Base-by-base conservation (phyloP, 1,284 basidiomycete species). In the Melampsora americana region DNA sequence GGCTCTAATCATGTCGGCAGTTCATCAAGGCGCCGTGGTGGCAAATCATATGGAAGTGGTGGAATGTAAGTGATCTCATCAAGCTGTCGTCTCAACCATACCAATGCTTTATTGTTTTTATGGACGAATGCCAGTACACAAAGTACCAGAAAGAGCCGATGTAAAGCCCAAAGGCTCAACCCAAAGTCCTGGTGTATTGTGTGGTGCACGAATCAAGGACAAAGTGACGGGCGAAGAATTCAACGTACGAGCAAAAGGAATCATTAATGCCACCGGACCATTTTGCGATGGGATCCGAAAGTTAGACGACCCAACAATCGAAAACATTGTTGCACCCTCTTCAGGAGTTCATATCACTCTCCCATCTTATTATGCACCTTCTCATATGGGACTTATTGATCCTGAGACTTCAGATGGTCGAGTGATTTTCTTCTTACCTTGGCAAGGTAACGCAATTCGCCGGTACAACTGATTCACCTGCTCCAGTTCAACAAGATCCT, bases 361-460 rank as follows among this genome's bases (percentile, higher is more conserved):
- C 14, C 95, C 95, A 2, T 93, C 92, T 83, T 99, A 98, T 86
- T 98, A 96, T 82, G 92, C 93, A 7, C 95, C 95, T 1, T 90
- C 92, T 68, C 91, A 88, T 77, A 97, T 98, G 92, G 95, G 95
- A 67, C 87, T 99, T 7, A 88, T 99, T 71, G 95, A 99, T 84
- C 95, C 95, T 0, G 87, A 92, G 12, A 98, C 95, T 9, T 94
- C 92, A 0, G 95, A 99, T 80, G 95, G 95, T 0, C 90, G 95
- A 62, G 95, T 99, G 77, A 95, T 98, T 82, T 99, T 98, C 87
- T 97, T 98, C 88, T 87, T 99, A 26, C 95, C 95, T 0, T 99
- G 95, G 95, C 91, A 97, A 85, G 95, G 95, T 28, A 93, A 92
- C 84, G 95, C 94, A 66, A 95, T 99, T 79, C n/a, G 95, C 95